Conservation (phyloP, 306 rosid genomes). For the Castanopsis chinensis region DNA sequence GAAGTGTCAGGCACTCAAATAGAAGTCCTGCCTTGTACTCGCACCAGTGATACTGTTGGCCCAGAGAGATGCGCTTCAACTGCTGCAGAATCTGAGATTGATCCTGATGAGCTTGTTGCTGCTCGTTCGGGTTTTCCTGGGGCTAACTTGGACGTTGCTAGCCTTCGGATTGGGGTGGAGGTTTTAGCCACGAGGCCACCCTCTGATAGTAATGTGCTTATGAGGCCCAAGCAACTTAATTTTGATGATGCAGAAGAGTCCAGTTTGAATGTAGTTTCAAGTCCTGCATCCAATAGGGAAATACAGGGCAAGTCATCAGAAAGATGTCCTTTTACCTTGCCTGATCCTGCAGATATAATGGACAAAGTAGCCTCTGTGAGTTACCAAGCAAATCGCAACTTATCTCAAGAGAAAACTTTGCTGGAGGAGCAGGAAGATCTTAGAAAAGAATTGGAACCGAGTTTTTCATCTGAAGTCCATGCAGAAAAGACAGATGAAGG, state of each 20-base stretch:
- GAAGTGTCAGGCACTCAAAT: constrained; percentile 30
- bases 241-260: constrained; percentile 44
- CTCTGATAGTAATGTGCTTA: constrained; percentile 38
- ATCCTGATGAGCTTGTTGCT: constrained; percentile 27
- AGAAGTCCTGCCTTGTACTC: constrained; percentile 21
- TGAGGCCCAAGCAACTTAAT: constrained; percentile 55
- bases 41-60: constrained; percentile 14
- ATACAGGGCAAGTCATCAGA: constrained; percentile 23
- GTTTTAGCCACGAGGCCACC: constrained; percentile 28
- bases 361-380: constrained; percentile 25
- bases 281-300: constrained; percentile 29
- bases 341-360: constrained; percentile 23
- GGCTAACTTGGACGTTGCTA: constrained; percentile 23
- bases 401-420: constrained; percentile 16
- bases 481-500: constrained; percentile 21
- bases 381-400: constrained; percentile 28
- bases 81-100: constrained; percentile 24
- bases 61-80: constrained; percentile 27
- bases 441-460: constrained; percentile 23
- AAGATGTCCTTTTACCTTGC: constrained; percentile 9
- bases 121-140: constrained; percentile 20
- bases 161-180: constrained; percentile 34
- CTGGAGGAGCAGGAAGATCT: constrained; percentile 28
- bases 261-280: constrained; percentile 34
- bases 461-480: constrained; percentile 20